Percentiles rank a stretch among this genome's conserved stretches.
Conservation (phyloP, 805 yeast genomes). For the Cyberlindnera xylosilytica region DNA sequence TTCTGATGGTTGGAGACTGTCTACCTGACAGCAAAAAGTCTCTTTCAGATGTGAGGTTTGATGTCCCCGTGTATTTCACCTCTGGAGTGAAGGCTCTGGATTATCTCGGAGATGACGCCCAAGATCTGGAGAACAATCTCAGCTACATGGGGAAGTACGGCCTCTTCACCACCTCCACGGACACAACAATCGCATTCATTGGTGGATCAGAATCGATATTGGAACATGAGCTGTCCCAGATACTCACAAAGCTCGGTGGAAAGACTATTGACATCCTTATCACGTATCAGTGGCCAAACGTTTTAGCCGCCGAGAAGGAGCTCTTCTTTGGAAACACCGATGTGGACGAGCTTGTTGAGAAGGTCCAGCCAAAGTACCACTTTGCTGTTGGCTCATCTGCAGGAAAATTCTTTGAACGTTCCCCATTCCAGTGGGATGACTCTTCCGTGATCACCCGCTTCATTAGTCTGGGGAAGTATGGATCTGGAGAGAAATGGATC, state of each 20-base stretch:
- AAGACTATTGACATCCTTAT: constrained; percentile 51
- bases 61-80: constrained; percentile 23
- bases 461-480: constrained; percentile 60
- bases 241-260: constrained; percentile 23
- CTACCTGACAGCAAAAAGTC: neutral
- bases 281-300: constrained; percentile 58
- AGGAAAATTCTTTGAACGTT: constrained; percentile 50
- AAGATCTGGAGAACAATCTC: constrained; percentile 4
- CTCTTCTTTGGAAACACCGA: constrained; percentile 42
- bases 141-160: constrained; percentile 31
- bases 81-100: constrained; percentile 18
- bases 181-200: constrained; percentile 46
- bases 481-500: constrained; percentile 60
- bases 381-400: constrained; percentile 51
- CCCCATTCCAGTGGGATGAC: constrained; percentile 56
- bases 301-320: constrained; percentile 43
- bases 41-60: constrained; percentile 3
- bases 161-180: constrained; percentile 38
- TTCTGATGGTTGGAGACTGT: constrained; percentile 50
- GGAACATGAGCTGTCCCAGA: constrained; percentile 24
- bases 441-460: constrained; percentile 50
- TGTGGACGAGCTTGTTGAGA: constrained; percentile 45
- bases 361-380: constrained; percentile 61
- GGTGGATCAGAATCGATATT: constrained; percentile 28
- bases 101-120: constrained; percentile 5